Percentiles rank a stretch among this genome's conserved stretches.
Evolutionary conservation across 495 filamentous ascomycete species (phyloP).

Genomic region (Annulohypoxylon stygium): DNA sequence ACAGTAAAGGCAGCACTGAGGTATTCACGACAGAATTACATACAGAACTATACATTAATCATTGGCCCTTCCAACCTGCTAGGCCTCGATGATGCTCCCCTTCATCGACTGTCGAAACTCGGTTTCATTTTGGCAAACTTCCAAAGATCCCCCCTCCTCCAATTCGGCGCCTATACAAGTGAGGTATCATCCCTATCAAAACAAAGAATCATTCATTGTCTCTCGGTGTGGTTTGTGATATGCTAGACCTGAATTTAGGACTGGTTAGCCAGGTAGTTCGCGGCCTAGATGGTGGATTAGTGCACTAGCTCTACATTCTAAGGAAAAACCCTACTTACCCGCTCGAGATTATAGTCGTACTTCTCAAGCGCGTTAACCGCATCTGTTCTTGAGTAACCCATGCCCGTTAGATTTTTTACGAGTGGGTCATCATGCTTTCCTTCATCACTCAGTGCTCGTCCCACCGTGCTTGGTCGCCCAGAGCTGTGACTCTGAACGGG

Average conservation of each 20-base stretch:
- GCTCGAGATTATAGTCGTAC: constrained; percentile 94
- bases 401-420: constrained; percentile 86
- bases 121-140: constrained; percentile 39
- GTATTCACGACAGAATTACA: constrained; percentile 51
- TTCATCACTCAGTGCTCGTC: constrained; percentile 76
- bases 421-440: constrained; percentile 91
- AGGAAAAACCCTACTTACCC: constrained; percentile 70
- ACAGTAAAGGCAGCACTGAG: constrained; percentile 18
- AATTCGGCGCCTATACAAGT: constrained; percentile 40
- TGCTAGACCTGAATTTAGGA: constrained; percentile 48
- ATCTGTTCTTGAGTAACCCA: constrained; percentile 87
- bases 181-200: constrained; percentile 45
- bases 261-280: constrained; percentile 63
- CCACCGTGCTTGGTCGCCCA: constrained; percentile 58
- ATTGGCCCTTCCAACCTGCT: constrained; percentile 38
- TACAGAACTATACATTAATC: constrained; percentile 55
- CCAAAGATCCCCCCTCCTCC: constrained; percentile 21
- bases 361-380: constrained; percentile 91
- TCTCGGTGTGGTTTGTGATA: constrained; percentile 20
- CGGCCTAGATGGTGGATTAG: constrained; percentile 58
- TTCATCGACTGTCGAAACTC: constrained; percentile 26
- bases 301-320: constrained; percentile 31
- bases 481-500: constrained; percentile 54
- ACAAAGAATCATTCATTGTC: constrained; percentile 38
- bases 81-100: constrained; percentile 30